Conservation (phyloP, 805 yeast genomes). For the Candida tallmaniae region DNA sequence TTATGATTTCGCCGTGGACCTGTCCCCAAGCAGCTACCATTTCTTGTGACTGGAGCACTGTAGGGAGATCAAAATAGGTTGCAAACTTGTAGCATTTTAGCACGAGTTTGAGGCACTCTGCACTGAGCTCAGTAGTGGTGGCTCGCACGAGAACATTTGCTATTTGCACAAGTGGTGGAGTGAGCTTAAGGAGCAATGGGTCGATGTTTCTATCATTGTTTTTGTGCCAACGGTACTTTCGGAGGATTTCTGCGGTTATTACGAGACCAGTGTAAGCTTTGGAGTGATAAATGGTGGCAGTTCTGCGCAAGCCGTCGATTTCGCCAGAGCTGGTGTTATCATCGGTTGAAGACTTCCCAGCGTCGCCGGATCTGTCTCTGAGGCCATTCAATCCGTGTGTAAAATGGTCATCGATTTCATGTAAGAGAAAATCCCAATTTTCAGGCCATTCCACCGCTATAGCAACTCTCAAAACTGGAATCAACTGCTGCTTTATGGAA, state of each 20-base stretch:
- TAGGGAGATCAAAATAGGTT: constrained; percentile 69
- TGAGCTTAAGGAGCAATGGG: constrained; percentile 49
- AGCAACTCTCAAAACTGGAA: constrained; percentile 31
- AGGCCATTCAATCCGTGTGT: constrained; percentile 13
- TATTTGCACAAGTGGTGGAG: constrained; percentile 62
- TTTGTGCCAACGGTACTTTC: constrained; percentile 66
- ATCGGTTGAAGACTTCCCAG: too few relatives aligned
- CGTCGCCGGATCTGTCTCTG: too few relatives aligned
- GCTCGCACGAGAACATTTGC: constrained; percentile 49
- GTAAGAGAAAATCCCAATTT: constrained; percentile 35
- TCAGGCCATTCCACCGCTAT: constrained; percentile 30
- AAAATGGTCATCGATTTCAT: constrained; percentile 27
- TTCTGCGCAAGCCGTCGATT: too few relatives aligned
- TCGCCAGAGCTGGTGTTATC: too few relatives aligned
- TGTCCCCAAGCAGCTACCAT: constrained; percentile 64
- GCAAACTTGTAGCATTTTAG: constrained; percentile 76
- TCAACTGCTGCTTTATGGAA: constrained; percentile 34
- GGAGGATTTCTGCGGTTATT: constrained; percentile 65
- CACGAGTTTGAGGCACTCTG: constrained; percentile 71
- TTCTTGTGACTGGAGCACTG: constrained; percentile 47
- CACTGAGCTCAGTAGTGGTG: constrained; percentile 33
- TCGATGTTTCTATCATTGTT: constrained; percentile 43
- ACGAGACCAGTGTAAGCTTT: too few relatives aligned
- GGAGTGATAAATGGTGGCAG: too few relatives aligned
- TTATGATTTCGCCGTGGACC: constrained; percentile 66